Percentiles rank a stretch among this genome's conserved stretches.
Conservation (phyloP, 1,284 basidiomycete genomes). For the Cronartium quercuum region DNA sequence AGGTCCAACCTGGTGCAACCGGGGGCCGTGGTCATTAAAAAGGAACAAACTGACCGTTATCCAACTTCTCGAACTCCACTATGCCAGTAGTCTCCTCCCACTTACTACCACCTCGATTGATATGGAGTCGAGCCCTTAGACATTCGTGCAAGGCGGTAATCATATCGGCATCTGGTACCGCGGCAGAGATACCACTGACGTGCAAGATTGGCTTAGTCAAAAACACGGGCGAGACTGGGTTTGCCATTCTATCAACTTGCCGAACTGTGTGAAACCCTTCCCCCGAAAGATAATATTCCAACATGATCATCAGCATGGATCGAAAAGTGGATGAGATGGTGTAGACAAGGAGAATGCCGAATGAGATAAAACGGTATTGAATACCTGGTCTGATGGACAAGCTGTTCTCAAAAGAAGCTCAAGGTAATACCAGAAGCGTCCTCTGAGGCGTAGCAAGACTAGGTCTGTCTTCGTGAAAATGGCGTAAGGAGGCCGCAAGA, state of each 20-base stretch:
- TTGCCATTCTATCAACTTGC: not conserved
- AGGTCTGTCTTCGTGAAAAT: too few species aligned
- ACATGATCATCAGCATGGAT: too few species aligned
- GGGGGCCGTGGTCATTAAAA: not conserved
- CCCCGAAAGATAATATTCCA: too few species aligned
- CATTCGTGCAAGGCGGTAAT: conserved; percentile 33
- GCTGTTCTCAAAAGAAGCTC: too few species aligned
- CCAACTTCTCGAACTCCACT: conserved; percentile 35
- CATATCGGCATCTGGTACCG: conserved; percentile 28
- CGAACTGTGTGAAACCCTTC: too few species aligned
- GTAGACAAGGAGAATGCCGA: too few species aligned
- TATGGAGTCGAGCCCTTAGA: conserved; percentile 13
- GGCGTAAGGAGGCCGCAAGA: too few species aligned
- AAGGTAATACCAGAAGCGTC: too few species aligned
- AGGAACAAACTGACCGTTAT: conserved; percentile 10
- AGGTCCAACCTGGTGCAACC: not conserved
- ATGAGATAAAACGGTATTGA: too few species aligned
- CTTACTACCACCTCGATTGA: conserved; percentile 1
- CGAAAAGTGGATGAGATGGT: too few species aligned
- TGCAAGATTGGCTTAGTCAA: conserved; percentile 11
- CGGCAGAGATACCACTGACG: not conserved
- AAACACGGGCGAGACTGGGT: not conserved
- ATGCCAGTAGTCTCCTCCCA: not conserved
- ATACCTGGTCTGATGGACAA: too few species aligned
- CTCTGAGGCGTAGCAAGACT: too few species aligned